A percentile compares a stretch with the other conserved stretches of the same genome.
Conservation (phyloP, 257 asterid genomes). For the Fraxinus anomala region DNA sequence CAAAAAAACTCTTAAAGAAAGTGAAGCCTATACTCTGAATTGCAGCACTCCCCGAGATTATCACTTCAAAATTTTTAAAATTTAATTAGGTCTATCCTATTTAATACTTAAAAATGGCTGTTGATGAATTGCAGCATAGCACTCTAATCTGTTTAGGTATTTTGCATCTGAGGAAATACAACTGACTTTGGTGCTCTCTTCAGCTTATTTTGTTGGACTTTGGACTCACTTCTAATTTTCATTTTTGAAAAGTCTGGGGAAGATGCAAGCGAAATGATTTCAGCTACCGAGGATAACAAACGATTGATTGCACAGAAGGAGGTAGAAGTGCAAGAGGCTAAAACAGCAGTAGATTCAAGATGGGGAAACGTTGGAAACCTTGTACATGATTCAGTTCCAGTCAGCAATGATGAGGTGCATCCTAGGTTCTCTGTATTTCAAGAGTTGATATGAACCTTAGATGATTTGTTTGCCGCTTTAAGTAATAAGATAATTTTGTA, state of each 20-base stretch:
- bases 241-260: slow-evolving; percentile 46
- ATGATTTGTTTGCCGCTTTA: background rate
- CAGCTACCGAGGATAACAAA: slow-evolving; percentile 62
- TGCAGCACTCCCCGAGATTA: too few relatives aligned
- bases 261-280: slow-evolving; percentile 57
- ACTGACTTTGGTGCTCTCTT: slow-evolving; percentile 6
- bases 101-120: background rate
- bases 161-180: background rate
- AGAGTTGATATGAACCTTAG: background rate
- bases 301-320: slow-evolving; percentile 56
- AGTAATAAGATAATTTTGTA: slow-evolving; percentile 29
- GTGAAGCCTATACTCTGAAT: too few relatives aligned
- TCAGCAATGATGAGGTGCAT: slow-evolving; percentile 72
- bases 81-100: background rate
- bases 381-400: slow-evolving; percentile 93
- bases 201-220: slow-evolving; percentile 9
- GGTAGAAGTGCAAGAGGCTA: slow-evolving; percentile 80
- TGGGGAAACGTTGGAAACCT: slow-evolving; percentile 74
- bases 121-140: background rate
- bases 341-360: slow-evolving; percentile 57
- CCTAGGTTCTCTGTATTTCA: background rate
- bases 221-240: background rate
- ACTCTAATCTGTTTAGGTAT: background rate
- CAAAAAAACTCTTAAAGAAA: too few relatives aligned
- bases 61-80: background rate